Percentiles rank a stretch among this genome's conserved stretches.
Conservation (phyloP, 2,329 filamentous ascomycete species). For the Claviceps arundinis region DNA sequence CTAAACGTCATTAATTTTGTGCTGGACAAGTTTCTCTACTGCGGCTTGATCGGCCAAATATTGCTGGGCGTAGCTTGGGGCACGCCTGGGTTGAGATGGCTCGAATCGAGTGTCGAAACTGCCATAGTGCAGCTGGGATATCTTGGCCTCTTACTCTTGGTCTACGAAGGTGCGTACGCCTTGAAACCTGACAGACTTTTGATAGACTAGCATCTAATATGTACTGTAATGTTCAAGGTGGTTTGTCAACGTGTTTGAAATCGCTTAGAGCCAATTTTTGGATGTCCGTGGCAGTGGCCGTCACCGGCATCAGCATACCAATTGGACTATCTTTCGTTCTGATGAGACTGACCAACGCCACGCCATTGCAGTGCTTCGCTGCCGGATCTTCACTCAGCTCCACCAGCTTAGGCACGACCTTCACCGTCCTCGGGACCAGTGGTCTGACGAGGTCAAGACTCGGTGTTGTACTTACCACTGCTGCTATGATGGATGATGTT, state of each 20-base stretch:
- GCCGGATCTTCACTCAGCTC: conserved; percentile 62
- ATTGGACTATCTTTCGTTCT: conserved; percentile 54
- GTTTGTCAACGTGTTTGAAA: conserved; percentile 27
- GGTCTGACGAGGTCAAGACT: conserved; percentile 30
- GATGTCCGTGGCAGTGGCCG: conserved; percentile 48
- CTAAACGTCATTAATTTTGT: conserved; percentile 45
- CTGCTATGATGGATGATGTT: conserved; percentile 74
- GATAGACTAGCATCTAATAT: neutral
- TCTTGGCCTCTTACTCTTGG: conserved; percentile 56
- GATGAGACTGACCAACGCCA: conserved; percentile 32
- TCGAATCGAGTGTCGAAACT: conserved; percentile 37
- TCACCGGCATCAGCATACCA: conserved; percentile 50
- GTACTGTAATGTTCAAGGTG: conserved; percentile 27
- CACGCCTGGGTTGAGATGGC: conserved; percentile 48
- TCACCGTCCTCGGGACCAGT: conserved; percentile 37
- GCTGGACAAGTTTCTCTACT: conserved; percentile 50
- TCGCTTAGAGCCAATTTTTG: conserved; percentile 43
- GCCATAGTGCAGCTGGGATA: conserved; percentile 55
- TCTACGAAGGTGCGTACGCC: conserved; percentile 47
- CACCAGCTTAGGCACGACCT: conserved; percentile 59
- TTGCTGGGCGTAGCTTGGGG: conserved; percentile 60
- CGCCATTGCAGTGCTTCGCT: conserved; percentile 51
- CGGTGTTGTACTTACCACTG: conserved; percentile 53
- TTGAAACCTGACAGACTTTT: too few relatives aligned
- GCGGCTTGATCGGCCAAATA: conserved; percentile 60